Percentiles rank a stretch among this genome's conserved stretches.
phyloP scores from a whole-genome alignment of 2,329 filamentous ascomycete genomes.

The Onygenales sp. region DNA sequence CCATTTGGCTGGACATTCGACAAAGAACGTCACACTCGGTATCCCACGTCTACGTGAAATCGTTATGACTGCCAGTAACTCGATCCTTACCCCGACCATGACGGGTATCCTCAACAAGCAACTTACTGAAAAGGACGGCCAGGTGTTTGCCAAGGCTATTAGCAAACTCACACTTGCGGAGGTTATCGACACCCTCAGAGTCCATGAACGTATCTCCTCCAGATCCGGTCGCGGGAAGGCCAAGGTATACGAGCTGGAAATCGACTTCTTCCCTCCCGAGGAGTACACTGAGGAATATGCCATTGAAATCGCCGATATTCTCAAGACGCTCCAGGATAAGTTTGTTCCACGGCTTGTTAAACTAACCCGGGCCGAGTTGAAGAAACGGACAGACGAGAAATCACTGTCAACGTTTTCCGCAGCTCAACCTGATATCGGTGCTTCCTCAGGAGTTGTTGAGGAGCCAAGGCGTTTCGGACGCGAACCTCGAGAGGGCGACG shows the following conservation, averaged over 20 bases:
- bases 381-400: conserved; percentile 61
- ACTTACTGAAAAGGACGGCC: conserved; percentile 56
- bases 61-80: conserved; percentile 87
- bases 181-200: conserved; percentile 69
- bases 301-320: conserved; percentile 68
- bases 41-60: conserved; percentile 96
- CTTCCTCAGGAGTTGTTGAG: conserved; percentile 48
- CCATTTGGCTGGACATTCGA: conserved; percentile 95
- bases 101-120: conserved; percentile 69
- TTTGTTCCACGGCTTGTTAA: conserved; percentile 65
- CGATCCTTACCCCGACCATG: conserved; percentile 72
- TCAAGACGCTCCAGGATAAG: conserved; percentile 68
- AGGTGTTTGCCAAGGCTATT: conserved; percentile 84
- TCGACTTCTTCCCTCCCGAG: conserved; percentile 73
- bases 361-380: conserved; percentile 65
- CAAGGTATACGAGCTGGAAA: conserved; percentile 73
- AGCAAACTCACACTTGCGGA: conserved; percentile 76
- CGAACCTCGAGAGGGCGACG: conserved; percentile 41
- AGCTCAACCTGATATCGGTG: conserved; percentile 67
- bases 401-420: conserved; percentile 48
- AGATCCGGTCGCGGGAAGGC: conserved; percentile 60
- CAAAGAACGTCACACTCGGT: conserved; percentile 98
- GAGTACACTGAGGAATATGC: conserved; percentile 84
- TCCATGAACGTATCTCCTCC: conserved; percentile 69
- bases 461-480: conserved; percentile 40